phyloP scores from a whole-genome alignment of 352 stramenopile species.

The Phytophthora hibernalis region DNA sequence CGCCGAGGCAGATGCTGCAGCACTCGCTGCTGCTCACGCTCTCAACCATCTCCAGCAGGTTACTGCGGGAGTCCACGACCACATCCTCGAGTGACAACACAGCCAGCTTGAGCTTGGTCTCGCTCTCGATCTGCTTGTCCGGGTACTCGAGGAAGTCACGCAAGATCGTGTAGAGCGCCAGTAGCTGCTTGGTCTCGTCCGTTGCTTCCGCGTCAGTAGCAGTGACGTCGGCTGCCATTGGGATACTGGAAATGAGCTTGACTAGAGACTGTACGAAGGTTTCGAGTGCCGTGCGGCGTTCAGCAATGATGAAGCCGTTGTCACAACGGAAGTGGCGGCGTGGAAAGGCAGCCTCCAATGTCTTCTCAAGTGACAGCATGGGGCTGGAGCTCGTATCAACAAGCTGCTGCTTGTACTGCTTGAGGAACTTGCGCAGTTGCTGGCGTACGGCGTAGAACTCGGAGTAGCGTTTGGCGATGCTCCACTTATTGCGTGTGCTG shows the following conservation, averaged over 20 bases:
- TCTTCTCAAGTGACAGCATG: constrained; percentile 60
- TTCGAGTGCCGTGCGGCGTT: constrained; percentile 72
- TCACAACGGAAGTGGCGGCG: constrained; percentile 77
- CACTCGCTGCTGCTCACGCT: constrained; percentile 64
- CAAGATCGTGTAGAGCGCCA: constrained; percentile 75
- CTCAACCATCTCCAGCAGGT: constrained; percentile 57
- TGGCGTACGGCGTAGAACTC: constrained; percentile 82
- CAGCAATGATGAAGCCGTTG: constrained; percentile 77
- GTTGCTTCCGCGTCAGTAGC: constrained; percentile 7
- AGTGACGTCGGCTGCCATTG: constrained; percentile 43
- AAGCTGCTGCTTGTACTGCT: constrained; percentile 61
- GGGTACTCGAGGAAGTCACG: constrained; percentile 86
- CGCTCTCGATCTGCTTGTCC: constrained; percentile 88
- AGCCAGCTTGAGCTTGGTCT: constrained; percentile 83
- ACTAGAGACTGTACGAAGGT: constrained; percentile 84
- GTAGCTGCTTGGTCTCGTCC: constrained; percentile 52
- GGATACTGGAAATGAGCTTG: constrained; percentile 83
- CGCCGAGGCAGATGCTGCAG: constrained; percentile 85
- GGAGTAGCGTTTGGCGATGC: constrained; percentile 87
- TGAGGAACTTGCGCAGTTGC: constrained; percentile 69
- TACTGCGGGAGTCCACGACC: constrained; percentile 76
- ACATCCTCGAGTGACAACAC: constrained; percentile 87
- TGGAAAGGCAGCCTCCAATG: constrained; percentile 64
- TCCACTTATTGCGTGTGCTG: constrained; percentile 88
- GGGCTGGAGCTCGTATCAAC: constrained; percentile 13